Evolutionary conservation across 2,329 filamentous ascomycete species (phyloP).

Genomic region (Sarocladium strictum): DNA sequence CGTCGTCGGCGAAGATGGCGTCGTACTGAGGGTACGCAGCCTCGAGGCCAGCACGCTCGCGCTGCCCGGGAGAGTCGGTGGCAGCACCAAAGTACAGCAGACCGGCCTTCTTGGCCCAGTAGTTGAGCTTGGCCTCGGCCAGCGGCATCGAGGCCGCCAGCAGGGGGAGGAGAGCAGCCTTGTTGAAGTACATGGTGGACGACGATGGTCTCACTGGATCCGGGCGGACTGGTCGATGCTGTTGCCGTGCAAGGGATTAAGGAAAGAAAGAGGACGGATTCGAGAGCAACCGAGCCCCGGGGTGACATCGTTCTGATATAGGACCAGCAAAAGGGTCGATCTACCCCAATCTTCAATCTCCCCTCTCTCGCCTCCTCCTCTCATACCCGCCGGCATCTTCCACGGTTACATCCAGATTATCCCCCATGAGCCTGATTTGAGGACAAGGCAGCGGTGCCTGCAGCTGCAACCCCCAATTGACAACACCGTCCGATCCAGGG

Average conservation of each 20-base stretch:
- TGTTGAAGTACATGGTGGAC: slow-evolving; percentile 18
- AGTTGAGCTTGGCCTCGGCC: slow-evolving; percentile 35
- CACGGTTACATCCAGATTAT: slow-evolving; percentile 7
- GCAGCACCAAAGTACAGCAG: slow-evolving; percentile 57
- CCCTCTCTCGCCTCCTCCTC: neutral
- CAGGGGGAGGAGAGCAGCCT: slow-evolving; percentile 17
- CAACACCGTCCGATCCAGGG: neutral
- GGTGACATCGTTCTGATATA: neutral
- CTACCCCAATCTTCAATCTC: neutral
- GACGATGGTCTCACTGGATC: neutral
- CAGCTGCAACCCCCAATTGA: neutral
- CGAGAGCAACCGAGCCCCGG: neutral
- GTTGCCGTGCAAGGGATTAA: neutral
- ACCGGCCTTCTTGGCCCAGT: slow-evolving; percentile 45
- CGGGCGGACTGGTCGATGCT: neutral
- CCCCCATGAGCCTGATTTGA: slow-evolving; percentile 1
- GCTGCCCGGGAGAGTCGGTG: slow-evolving; percentile 41
- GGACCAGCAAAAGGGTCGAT: neutral
- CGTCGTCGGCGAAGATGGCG: slow-evolving; percentile 42
- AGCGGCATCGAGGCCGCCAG: slow-evolving; percentile 22
- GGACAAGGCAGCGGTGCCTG: slow-evolving; percentile 4
- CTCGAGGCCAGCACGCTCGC: slow-evolving; percentile 38
- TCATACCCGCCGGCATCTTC: slow-evolving; percentile 4
- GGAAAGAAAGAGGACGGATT: neutral
- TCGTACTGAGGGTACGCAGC: slow-evolving; percentile 48